A percentile compares a stretch with the other conserved stretches of the same genome.
phyloP scores from a whole-genome alignment of 768 basidiomycete genomes.

The Termitomyces sp. region DNA sequence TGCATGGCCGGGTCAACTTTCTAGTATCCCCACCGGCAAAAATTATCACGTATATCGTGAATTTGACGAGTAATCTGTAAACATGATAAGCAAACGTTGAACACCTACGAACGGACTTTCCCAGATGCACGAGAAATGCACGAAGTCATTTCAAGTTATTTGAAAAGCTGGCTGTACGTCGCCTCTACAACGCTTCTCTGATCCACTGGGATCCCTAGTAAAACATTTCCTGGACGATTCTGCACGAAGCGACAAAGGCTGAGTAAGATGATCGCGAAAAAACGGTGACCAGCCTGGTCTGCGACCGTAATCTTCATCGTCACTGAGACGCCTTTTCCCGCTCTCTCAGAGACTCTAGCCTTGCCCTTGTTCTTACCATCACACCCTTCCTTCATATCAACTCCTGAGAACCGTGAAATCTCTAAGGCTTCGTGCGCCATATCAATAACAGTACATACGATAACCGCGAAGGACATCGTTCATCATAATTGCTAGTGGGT shows the following conservation, averaged over 20 bases:
- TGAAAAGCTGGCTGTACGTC: neutral
- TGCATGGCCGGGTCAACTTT: neutral
- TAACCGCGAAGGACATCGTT: neutral
- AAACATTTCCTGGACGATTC: neutral
- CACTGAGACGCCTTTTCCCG: neutral
- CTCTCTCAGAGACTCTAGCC: neutral
- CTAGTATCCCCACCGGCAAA: neutral
- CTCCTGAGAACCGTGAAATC: neutral
- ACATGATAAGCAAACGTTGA: neutral
- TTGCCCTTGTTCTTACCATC: neutral
- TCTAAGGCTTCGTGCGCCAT: neutral
- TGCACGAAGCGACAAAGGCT: neutral
- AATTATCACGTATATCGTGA: neutral
- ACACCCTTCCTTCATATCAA: neutral
- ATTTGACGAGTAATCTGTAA: neutral
- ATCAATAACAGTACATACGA: neutral
- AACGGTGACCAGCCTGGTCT: neutral
- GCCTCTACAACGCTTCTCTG: neutral
- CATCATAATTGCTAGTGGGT: neutral
- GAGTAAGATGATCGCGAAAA: neutral
- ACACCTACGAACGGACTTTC: neutral
- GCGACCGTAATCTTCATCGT: neutral
- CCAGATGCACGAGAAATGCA: neutral
- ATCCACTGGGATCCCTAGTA: neutral
- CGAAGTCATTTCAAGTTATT: neutral